A percentile compares a stretch with the other conserved stretches of the same genome.
Evolutionary conservation across 495 filamentous ascomycete species (phyloP).

Genomic region (Oleoguttula mirabilis): DNA sequence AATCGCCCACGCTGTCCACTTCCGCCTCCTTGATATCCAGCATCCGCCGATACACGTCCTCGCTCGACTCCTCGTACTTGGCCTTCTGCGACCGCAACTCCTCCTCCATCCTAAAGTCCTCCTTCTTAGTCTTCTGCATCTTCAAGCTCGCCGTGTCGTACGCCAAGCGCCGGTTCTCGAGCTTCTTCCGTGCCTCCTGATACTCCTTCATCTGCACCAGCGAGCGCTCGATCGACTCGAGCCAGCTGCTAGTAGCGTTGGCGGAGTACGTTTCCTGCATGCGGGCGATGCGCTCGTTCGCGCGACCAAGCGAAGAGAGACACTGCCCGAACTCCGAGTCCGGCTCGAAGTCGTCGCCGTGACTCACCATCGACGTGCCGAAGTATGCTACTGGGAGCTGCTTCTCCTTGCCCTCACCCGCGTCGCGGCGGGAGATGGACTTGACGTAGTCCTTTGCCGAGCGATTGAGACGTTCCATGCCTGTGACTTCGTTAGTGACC

Average conservation of each 20-base stretch:
- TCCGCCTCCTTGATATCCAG: conserved; percentile 92
- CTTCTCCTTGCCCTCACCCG: conserved; percentile 78
- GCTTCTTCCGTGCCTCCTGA: conserved; percentile 88
- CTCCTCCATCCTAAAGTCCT: conserved; percentile 88
- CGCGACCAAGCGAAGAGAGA: conserved; percentile 37
- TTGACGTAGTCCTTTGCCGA: conserved; percentile 86
- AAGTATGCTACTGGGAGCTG: conserved; percentile 67
- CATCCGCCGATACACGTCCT: conserved; percentile 89
- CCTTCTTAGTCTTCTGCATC: conserved; percentile 86
- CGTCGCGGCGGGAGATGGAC: conserved; percentile 73
- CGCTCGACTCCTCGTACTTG: conserved; percentile 92
- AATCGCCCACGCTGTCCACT: conserved; percentile 66
- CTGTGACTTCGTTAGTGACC: conserved; percentile 42
- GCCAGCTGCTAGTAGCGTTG: conserved; percentile 76
- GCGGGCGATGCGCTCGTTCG: conserved; percentile 78
- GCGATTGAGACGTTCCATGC: conserved; percentile 82
- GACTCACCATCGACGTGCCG: conserved; percentile 75
- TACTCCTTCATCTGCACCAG: conserved; percentile 97
- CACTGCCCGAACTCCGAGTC: conserved; percentile 90
- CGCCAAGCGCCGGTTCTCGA: conserved; percentile 77
- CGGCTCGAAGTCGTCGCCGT: conserved; percentile 87
- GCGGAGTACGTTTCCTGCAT: conserved; percentile 76
- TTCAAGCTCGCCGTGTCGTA: conserved; percentile 86
- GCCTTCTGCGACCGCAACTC: conserved; percentile 83
- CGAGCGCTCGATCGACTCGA: conserved; percentile 81